These are phyloP conservation scores for thale cress (Arabidopsis thaliana) DNA, from an alignment of 345 rosid species.

Conservation along the genomic window DNA sequence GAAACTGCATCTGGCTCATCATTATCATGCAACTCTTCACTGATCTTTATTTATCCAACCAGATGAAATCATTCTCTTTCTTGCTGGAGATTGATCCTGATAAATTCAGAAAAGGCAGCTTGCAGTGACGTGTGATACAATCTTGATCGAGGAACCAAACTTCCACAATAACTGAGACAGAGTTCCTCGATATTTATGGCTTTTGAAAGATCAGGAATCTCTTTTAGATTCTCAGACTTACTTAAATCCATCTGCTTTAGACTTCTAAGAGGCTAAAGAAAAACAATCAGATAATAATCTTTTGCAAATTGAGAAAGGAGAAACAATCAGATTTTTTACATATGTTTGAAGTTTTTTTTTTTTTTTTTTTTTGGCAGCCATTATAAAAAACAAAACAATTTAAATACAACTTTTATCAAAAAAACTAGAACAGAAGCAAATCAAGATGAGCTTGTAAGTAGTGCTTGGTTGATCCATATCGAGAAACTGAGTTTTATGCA, in stretches of 20 bases:
- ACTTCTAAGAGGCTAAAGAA: slow-evolving; percentile 31
- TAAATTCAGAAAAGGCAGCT: slow-evolving; percentile 34
- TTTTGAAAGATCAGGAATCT: slow-evolving; percentile 41
- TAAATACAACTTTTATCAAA: no score
- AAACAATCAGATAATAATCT: neutral
- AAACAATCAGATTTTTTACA: neutral
- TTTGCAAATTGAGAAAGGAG: no score
- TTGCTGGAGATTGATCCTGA: slow-evolving; percentile 26
- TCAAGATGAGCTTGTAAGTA: no score
- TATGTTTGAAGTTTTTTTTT: no score
- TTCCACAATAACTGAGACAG: slow-evolving; percentile 33
- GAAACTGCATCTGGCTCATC: neutral
- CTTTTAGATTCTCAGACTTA: slow-evolving; percentile 19
- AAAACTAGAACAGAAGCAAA: no score
- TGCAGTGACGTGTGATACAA: slow-evolving; percentile 33
- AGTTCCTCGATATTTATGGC: slow-evolving; percentile 36
- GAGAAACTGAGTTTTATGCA: no score
- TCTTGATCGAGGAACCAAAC: slow-evolving; percentile 28
- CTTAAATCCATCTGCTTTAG: slow-evolving; percentile 38
- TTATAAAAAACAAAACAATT: no score
- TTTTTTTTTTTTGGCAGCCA: no score
- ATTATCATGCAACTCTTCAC: neutral
- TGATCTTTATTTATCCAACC: slow-evolving; percentile 12
- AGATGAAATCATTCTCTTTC: slow-evolving; percentile 18
- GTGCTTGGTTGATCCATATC: no score